Evolutionary conservation across 2,329 filamentous ascomycete genomes (phyloP).

Genomic region (Penicillium crustosum): DNA sequence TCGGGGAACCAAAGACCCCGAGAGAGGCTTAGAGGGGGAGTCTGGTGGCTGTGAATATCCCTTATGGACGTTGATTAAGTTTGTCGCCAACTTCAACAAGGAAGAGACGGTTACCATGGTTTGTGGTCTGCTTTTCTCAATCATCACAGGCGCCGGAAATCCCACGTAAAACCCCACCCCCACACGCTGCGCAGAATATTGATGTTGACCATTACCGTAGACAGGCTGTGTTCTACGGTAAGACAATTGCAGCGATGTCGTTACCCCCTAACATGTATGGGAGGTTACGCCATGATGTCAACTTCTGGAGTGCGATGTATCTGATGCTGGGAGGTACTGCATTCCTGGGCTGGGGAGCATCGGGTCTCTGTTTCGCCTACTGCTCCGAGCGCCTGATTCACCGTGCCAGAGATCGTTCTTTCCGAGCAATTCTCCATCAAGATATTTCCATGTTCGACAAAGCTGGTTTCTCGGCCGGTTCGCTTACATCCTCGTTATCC

Average conservation of each 20-base stretch:
- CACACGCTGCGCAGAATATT: conserved; percentile 56
- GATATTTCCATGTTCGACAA: conserved; percentile 89
- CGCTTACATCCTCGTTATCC: conserved; percentile 81
- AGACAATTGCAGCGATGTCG: conserved; percentile 32
- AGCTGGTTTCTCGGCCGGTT: conserved; percentile 83
- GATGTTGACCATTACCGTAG: conserved; percentile 57
- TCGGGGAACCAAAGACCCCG: conserved; percentile 21
- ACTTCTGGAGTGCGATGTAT: conserved; percentile 7
- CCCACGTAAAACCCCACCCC: conserved; percentile 63
- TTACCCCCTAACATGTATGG: not conserved
- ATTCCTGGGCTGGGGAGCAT: not conserved
- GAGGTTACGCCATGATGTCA: not conserved
- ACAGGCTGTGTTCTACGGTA: conserved; percentile 76
- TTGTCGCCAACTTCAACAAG: conserved; percentile 11
- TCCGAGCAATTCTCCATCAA: conserved; percentile 84
- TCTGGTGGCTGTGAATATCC: conserved; percentile 62
- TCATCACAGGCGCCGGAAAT: conserved; percentile 1
- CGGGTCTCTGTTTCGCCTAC: conserved; percentile 75
- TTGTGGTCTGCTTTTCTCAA: conserved; percentile 45
- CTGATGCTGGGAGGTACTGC: not conserved
- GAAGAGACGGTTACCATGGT: not conserved
- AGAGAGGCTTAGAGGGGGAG: conserved; percentile 31
- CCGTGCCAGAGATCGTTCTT: conserved; percentile 76
- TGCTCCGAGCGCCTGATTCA: conserved; percentile 83
- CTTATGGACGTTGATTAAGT: conserved; percentile 18